Conservation (phyloP, 108 stramenopile genomes). For the Skeletonema potamos region DNA sequence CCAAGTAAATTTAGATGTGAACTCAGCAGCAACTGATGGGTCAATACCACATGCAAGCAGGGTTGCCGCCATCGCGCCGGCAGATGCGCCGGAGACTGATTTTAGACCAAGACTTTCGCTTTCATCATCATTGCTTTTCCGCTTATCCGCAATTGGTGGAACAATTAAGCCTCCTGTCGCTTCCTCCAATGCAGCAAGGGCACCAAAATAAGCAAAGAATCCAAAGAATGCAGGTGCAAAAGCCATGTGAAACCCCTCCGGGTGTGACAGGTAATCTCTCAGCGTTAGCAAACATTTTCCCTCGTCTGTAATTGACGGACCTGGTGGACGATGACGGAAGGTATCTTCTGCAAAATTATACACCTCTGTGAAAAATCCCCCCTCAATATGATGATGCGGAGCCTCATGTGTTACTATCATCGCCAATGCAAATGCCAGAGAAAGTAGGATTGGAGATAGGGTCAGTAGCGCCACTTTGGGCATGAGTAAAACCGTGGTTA, state of each 20-base stretch:
- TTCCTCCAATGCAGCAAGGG: conserved; percentile 61
- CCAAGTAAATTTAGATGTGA: conserved; percentile 51
- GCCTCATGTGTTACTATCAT: conserved; percentile 2
- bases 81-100: conserved; percentile 74
- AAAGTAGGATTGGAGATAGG: neutral
- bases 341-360: neutral
- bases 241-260: conserved; percentile 65
- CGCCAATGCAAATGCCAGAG: neutral
- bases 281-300: conserved; percentile 30
- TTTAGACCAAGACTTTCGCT: conserved; percentile 10
- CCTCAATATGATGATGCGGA: conserved; percentile 4
- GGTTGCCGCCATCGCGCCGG: conserved; percentile 85
- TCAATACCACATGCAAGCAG: conserved; percentile 66
- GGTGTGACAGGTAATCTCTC: conserved; percentile 56
- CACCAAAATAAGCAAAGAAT: conserved; percentile 82
- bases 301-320: neutral
- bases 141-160: conserved; percentile 1
- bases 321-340: neutral
- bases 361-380: neutral
- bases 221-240: conserved; percentile 87
- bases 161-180: conserved; percentile 41
- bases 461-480: neutral
- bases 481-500: neutral
- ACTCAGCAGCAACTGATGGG: conserved; percentile 57
- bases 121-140: conserved; percentile 11